These are phyloP conservation scores for Articulospora tetracladia DNA, from an alignment of 495 filamentous ascomycete species.

Conservation along the genomic window DNA sequence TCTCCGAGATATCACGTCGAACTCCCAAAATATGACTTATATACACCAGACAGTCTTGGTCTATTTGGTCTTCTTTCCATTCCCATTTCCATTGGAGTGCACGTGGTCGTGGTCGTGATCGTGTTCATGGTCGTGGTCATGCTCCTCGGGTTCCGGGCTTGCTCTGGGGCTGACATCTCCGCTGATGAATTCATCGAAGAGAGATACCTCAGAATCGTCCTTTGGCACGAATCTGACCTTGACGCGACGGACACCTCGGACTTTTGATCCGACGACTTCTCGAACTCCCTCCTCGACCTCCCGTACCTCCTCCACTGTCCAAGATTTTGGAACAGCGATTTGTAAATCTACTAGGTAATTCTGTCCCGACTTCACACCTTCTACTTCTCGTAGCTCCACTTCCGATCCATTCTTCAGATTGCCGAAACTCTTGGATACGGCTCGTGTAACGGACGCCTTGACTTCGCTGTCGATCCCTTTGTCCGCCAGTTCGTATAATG, in stretches of 20 bases:
- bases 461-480: conserved; percentile 83
- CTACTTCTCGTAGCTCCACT: conserved; percentile 64
- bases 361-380: conserved; percentile 89
- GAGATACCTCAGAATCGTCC: conserved; percentile 43
- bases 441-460: conserved; percentile 59
- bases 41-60: conserved; percentile 2
- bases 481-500: conserved; percentile 85
- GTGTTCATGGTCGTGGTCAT: conserved; percentile 38
- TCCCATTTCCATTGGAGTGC: conserved; percentile 9
- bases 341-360: conserved; percentile 91
- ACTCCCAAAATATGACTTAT: background rate
- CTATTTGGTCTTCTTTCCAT: conserved; percentile 24
- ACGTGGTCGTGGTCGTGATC: conserved; percentile 10
- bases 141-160: conserved; percentile 64
- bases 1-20: background rate
- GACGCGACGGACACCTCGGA: conserved; percentile 77
- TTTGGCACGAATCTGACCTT: conserved; percentile 77
- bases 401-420: conserved; percentile 39
- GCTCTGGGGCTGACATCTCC: conserved; percentile 56
- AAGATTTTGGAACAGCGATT: conserved; percentile 67
- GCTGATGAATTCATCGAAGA: conserved; percentile 77
- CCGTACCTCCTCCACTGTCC: conserved; percentile 66
- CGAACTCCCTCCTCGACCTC: conserved; percentile 69
- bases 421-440: conserved; percentile 55
- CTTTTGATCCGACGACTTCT: conserved; percentile 62